These are phyloP conservation scores for Nakazawaea wyomingensis DNA, from an alignment of 805 yeast species.

Conservation along the genomic window DNA sequence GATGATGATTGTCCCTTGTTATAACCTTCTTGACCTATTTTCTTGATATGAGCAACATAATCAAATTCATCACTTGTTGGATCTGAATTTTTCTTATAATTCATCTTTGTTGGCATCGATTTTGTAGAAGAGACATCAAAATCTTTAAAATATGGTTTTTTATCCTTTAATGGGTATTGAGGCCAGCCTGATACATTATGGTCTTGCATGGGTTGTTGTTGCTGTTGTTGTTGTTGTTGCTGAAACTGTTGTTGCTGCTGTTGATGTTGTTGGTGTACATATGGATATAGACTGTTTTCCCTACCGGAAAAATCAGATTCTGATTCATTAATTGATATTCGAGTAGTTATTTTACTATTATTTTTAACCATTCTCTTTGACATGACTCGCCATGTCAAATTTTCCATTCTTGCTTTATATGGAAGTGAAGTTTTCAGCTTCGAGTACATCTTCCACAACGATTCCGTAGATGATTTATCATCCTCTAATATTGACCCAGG, in stretches of 20 bases:
- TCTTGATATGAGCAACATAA: constrained; percentile 58
- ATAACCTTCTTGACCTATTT: constrained; percentile 41
- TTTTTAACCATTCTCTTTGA: constrained; percentile 33
- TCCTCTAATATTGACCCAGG: constrained; percentile 3
- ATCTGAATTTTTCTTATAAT: constrained; percentile 21
- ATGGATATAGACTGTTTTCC: background rate
- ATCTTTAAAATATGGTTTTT: constrained; percentile 10
- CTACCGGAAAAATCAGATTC: background rate
- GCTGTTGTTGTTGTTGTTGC: background rate
- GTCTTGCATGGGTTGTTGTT: background rate
- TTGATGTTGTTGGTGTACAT: background rate
- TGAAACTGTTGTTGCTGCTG: background rate
- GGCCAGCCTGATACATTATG: constrained; percentile 7
- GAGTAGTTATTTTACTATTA: constrained; percentile 1
- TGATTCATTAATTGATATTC: constrained; percentile 3
- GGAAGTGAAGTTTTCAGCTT: constrained; percentile 73
- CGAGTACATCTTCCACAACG: constrained; percentile 78
- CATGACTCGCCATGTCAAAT: constrained; percentile 87
- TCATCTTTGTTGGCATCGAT: constrained; percentile 1
- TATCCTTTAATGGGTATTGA: constrained; percentile 5
- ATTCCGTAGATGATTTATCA: constrained; percentile 3
- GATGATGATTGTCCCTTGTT: background rate
- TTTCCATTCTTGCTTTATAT: constrained; percentile 71
- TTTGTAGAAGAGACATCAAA: constrained; percentile 2
- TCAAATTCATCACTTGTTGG: constrained; percentile 53